phyloP scores from a whole-genome alignment of 176 grass and related monocot species.

The Eragrostis curvula region DNA sequence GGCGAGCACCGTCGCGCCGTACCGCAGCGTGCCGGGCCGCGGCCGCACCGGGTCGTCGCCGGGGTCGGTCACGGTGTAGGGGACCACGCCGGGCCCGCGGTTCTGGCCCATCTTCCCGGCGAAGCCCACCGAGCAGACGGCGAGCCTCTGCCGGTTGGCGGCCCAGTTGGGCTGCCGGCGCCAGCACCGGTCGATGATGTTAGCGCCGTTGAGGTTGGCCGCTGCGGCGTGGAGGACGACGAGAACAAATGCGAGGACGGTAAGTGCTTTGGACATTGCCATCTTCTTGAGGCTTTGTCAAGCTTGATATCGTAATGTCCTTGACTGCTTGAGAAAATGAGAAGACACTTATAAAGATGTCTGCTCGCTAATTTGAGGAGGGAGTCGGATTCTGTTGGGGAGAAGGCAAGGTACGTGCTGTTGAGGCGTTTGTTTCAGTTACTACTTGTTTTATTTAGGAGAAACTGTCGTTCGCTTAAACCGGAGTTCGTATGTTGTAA shows the following conservation, averaged over 20 bases:
- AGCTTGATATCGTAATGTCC: not conserved
- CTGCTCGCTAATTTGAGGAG: not conserved
- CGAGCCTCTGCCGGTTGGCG: constrained; percentile 59
- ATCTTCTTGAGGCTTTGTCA: not conserved
- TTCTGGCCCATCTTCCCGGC: constrained; percentile 77
- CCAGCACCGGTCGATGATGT: constrained; percentile 82
- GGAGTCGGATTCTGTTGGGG: not conserved
- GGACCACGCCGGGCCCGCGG: constrained; percentile 38
- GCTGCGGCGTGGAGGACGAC: constrained; percentile 10
- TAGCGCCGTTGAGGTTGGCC: constrained; percentile 13
- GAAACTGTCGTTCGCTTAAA: not conserved
- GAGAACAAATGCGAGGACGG: constrained; percentile 5
- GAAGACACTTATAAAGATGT: not conserved
- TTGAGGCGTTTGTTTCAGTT: not conserved
- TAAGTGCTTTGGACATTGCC: not conserved
- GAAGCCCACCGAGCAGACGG: constrained; percentile 75
- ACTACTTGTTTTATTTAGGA: not conserved
- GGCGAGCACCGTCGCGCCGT: constrained; percentile 67
- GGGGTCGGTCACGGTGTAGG: constrained; percentile 71
- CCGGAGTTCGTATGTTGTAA: not conserved
- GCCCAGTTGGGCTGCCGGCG: constrained; percentile 61
- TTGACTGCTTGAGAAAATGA: not conserved
- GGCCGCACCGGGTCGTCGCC: constrained; percentile 68
- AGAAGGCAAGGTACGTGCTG: not conserved
- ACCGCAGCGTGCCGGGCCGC: constrained; percentile 66